Conservation (phyloP, 345 rosid genomes). For the Zanthoxylum bungeanum region DNA sequence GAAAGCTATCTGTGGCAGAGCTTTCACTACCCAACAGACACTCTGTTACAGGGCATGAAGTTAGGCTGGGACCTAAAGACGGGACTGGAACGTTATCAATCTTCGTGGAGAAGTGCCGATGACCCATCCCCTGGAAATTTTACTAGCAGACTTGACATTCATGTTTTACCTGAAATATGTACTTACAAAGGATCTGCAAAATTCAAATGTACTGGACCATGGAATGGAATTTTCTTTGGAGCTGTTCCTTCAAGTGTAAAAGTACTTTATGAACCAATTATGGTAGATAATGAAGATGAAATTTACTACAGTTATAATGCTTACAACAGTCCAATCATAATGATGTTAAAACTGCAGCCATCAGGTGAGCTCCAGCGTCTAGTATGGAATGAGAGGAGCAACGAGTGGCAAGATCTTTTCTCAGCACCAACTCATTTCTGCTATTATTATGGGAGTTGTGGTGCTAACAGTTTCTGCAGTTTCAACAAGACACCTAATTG, state of each 20-base stretch:
- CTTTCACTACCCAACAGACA: constrained; percentile 27
- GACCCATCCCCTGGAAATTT: constrained; percentile 35
- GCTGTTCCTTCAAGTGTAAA: constrained; percentile 18
- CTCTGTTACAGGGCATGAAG: constrained; percentile 32
- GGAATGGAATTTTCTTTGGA: constrained; percentile 36
- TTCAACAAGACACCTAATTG: constrained; percentile 19
- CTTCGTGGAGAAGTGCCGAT: constrained; percentile 34
- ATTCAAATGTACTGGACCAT: constrained; percentile 28
- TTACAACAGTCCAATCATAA: not conserved
- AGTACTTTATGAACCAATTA: not conserved
- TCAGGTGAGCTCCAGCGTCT: not conserved
- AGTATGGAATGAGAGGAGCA: constrained; percentile 11
- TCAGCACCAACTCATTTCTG: constrained; percentile 28
- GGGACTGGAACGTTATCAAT: constrained; percentile 7
- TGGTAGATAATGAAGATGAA: constrained; percentile 13
- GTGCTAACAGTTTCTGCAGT: constrained; percentile 13
- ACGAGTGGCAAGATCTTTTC: constrained; percentile 8
- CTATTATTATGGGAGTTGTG: constrained; percentile 20
- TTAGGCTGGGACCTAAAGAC: constrained; percentile 29
- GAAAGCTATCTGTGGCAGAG: constrained; percentile 39
- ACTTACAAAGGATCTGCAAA: not conserved
- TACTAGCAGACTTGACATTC: constrained; percentile 16
- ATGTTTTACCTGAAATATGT: constrained; percentile 22
- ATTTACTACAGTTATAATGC: constrained; percentile 17
- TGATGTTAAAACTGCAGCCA: not conserved